Evolutionary conservation across 2,329 filamentous ascomycete species (phyloP), one percentile per base, ranked within the genome.

Genomic region (Aspergillus oerlinghausenensis): DNA sequence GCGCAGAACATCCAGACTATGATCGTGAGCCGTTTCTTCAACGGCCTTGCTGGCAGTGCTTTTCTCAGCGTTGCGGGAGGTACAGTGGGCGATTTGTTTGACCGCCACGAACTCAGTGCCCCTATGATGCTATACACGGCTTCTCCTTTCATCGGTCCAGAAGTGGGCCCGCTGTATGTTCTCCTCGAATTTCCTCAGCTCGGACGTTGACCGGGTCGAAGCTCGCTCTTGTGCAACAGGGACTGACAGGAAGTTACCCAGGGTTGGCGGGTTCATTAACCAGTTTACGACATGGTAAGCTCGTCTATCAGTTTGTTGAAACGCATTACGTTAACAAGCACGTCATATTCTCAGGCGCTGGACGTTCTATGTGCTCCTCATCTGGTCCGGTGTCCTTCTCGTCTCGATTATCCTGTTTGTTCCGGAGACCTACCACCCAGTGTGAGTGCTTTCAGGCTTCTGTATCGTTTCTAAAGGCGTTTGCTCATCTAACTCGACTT

Each of bases 81-180:
- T 11, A 96, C 90, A 0, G 89, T 96, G 17, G 89, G 90, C 35
- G 92, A 96, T 67, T 75, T 93, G 61, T 94, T 93, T 68, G 76
- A 78, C 10, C 80, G 82, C 49, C 77, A 87, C 56, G 81, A 90
- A 61, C 83, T 96, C 55, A 86, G 88, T 63, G 82, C 83, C 6
- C 91, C 92, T 2, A 96, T 96, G 92, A 87, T 91, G 75, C 77
- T 96, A 17, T 95, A 88, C 68, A 85, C 87, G 4, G 77, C 85
- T 79, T 70, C 74, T 84, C 73, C 60, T 80, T 91, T 65, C 81
- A 66, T 83, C 55, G 76, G 82, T 1, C 83, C 83, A 5, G 80
- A 83, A 56, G 53, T 85, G 9, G 83, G 82, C 0, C 83, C 83
- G 8, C 67, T 85, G 52, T 75, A 68, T 61, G 72, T 62, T 43